These are phyloP conservation scores for Fusarium buxicola DNA, from an alignment of 2,329 filamentous ascomycete species.

Conservation along the genomic window DNA sequence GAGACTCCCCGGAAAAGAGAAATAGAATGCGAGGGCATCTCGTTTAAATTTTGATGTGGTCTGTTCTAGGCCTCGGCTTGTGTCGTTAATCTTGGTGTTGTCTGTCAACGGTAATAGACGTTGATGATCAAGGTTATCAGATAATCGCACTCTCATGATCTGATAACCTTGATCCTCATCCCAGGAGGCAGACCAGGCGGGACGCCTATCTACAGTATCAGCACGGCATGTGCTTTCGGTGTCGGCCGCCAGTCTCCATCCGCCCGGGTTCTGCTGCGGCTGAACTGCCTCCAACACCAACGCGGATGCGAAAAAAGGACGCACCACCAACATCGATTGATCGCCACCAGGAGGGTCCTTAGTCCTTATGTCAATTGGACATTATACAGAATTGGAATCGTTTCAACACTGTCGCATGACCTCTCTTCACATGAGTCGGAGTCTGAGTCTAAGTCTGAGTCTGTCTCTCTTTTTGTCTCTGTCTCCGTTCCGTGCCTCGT, in stretches of 20 bases:
- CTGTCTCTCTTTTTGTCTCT: not conserved
- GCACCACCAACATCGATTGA: not conserved
- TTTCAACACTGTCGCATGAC: slow-evolving; percentile 9
- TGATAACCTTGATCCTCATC: slow-evolving; percentile 36
- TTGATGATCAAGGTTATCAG: slow-evolving; percentile 20
- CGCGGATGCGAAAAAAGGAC: not conserved
- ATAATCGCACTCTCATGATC: slow-evolving; percentile 32
- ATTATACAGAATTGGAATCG: not conserved
- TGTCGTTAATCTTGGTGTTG: not conserved
- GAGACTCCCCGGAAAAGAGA: not conserved
- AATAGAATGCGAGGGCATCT: slow-evolving; percentile 6
- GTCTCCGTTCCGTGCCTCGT: too few species aligned
- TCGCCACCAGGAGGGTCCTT: not conserved
- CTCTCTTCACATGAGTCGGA: not conserved
- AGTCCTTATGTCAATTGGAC: slow-evolving; percentile 6
- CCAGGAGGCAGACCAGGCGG: not conserved
- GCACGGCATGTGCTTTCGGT: not conserved
- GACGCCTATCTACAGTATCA: not conserved
- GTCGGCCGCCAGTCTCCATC: slow-evolving; percentile 5
- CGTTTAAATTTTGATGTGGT: slow-evolving; percentile 9
- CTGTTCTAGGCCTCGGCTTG: not conserved
- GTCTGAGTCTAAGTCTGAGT: too few species aligned
- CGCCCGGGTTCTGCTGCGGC: slow-evolving; percentile 12
- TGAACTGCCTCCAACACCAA: slow-evolving; percentile 20
- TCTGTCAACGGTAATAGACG: not conserved